Conservation (phyloP, 2,329 filamentous ascomycete genomes). For the Lachnellula willkommii region DNA sequence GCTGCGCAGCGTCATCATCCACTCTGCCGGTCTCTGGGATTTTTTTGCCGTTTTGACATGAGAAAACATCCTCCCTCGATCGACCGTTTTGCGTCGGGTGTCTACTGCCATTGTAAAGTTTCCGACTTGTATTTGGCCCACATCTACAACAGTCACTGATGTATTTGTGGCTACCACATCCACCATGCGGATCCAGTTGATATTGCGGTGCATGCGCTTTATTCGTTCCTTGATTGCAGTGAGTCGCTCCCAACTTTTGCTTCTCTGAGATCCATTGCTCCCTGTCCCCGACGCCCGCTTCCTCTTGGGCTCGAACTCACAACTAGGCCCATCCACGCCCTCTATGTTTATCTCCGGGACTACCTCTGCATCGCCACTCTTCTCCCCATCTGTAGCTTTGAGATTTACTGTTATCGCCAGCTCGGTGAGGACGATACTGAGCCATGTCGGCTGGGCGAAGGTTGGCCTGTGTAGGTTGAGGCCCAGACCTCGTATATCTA, state of each 20-base stretch:
- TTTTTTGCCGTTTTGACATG: conserved; percentile 62
- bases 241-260: conserved; percentile 74
- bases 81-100: conserved; percentile 84
- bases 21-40: conserved; percentile 76
- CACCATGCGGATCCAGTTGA: conserved; percentile 83
- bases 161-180: conserved; percentile 83
- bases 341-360: conserved; percentile 19
- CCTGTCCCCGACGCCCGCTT: conserved; percentile 20
- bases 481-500: conserved; percentile 85
- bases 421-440: conserved; percentile 84
- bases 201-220: conserved; percentile 78
- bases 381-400: conserved; percentile 52
- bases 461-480: conserved; percentile 87
- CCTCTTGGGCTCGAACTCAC: conserved; percentile 16
- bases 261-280: conserved; percentile 41
- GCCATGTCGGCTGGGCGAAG: conserved; percentile 94
- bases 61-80: conserved; percentile 82
- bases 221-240: conserved; percentile 76
- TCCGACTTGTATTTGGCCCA: conserved; percentile 80
- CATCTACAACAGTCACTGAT: conserved; percentile 68
- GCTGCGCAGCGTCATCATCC: conserved; percentile 82
- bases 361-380: conserved; percentile 8
- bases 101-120: conserved; percentile 83
- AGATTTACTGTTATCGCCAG: conserved; percentile 79
- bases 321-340: conserved; percentile 20